Evolutionary conservation across 1,284 basidiomycete species (phyloP).

Genomic region (Mycosarcoma mackinlayi): DNA sequence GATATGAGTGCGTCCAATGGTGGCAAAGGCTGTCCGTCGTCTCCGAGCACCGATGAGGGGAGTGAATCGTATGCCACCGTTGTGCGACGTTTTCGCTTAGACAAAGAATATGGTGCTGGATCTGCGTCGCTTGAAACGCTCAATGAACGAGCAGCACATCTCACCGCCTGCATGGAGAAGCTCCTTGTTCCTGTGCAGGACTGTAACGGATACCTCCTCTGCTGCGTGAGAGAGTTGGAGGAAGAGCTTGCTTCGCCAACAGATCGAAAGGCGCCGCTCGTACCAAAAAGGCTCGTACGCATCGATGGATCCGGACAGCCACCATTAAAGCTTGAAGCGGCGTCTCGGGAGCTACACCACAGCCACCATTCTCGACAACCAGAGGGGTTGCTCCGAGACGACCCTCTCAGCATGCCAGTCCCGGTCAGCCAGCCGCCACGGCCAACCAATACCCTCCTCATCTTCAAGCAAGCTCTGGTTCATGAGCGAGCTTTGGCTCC

Average conservation of each 20-base stretch:
- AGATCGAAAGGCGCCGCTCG: neutral
- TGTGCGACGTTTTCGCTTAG: slow-evolving; percentile 14
- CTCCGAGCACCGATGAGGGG: slow-evolving; percentile 5
- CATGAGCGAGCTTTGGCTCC: too few relatives aligned
- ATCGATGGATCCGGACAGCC: too few relatives aligned
- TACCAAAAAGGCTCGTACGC: too few relatives aligned
- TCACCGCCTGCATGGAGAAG: neutral
- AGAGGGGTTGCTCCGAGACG: too few relatives aligned
- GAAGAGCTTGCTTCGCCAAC: neutral
- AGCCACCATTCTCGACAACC: too few relatives aligned
- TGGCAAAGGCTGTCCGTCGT: slow-evolving; percentile 21
- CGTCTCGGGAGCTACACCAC: too few relatives aligned
- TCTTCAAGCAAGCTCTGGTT: neutral
- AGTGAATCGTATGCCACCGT: slow-evolving; percentile 32
- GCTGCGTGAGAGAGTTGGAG: neutral
- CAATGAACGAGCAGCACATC: neutral
- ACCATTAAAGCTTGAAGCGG: too few relatives aligned
- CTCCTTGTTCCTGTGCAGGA: neutral
- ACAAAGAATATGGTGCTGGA: neutral
- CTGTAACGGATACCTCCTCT: neutral
- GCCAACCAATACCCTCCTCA: neutral
- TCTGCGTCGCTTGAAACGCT: neutral
- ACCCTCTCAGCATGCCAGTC: too few relatives aligned
- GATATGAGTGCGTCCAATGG: slow-evolving; percentile 8
- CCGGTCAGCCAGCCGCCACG: neutral